Evolutionary conservation across 2,329 filamentous ascomycete genomes (phyloP).

Genomic region (Drechslera avenae): DNA sequence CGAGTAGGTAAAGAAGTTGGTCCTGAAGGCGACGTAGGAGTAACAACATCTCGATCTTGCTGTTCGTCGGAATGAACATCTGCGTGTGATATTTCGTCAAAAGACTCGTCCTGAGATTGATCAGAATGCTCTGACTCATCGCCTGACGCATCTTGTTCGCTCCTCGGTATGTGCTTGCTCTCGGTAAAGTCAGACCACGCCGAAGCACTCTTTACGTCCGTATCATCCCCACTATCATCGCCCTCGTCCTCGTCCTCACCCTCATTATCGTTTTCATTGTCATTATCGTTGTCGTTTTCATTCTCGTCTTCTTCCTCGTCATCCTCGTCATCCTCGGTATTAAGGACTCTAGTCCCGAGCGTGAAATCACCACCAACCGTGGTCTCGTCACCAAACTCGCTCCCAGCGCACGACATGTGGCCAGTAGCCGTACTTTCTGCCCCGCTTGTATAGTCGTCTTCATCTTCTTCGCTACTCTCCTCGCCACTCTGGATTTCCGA

Average conservation of each 20-base stretch:
- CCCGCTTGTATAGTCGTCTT: slow-evolving; percentile 74
- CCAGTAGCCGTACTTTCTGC: slow-evolving; percentile 84
- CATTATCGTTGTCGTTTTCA: slow-evolving; percentile 3
- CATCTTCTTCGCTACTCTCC: slow-evolving; percentile 69
- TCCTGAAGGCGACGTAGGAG: slow-evolving; percentile 53
- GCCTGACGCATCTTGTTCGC: slow-evolving; percentile 43
- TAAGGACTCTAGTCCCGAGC: slow-evolving; percentile 42
- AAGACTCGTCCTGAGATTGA: slow-evolving; percentile 43
- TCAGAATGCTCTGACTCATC: slow-evolving; percentile 42
- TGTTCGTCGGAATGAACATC: slow-evolving; percentile 36
- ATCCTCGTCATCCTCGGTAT: slow-evolving; percentile 49
- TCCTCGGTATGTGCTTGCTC: slow-evolving; percentile 69
- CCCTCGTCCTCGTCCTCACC: too few species aligned
- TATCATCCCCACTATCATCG: slow-evolving; percentile 44
- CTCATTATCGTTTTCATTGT: slow-evolving; percentile 36
- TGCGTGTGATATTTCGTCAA: slow-evolving; percentile 40
- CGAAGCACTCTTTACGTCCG: slow-evolving; percentile 60
- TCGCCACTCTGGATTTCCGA: slow-evolving; percentile 68
- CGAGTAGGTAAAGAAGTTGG: slow-evolving; percentile 55
- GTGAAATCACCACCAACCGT: slow-evolving; percentile 59
- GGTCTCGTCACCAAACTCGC: slow-evolving; percentile 69
- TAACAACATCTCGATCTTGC: slow-evolving; percentile 50
- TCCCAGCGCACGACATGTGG: slow-evolving; percentile 65
- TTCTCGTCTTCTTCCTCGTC: slow-evolving; percentile 1
- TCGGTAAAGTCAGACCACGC: slow-evolving; percentile 90